Percentiles rank a stretch among this genome's conserved stretches.
Evolutionary conservation across 2,329 filamentous ascomycete genomes (phyloP).

Genomic region (Phyllosticta citribraziliensis): DNA sequence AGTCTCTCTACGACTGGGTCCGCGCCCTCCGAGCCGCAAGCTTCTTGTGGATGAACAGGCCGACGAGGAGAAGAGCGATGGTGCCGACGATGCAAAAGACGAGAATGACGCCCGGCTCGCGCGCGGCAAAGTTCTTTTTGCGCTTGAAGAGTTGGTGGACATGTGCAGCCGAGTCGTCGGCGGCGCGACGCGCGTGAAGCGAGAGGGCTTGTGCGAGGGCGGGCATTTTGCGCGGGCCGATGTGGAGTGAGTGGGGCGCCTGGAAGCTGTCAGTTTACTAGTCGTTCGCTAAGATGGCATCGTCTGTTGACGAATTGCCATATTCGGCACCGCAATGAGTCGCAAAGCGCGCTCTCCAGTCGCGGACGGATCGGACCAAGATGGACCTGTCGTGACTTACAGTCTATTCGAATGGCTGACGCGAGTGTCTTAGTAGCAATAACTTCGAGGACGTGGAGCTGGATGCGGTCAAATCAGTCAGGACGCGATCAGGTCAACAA

Average conservation of each 20-base stretch:
- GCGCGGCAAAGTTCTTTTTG: conserved; percentile 47
- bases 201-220: background rate
- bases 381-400: background rate
- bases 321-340: background rate
- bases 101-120: conserved; percentile 51
- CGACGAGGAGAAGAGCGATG: conserved; percentile 41
- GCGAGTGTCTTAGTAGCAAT: background rate
- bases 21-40: conserved; percentile 20
- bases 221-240: conserved; percentile 1
- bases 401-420: background rate
- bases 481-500: background rate
- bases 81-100: conserved; percentile 53
- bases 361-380: background rate
- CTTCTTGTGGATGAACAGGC: conserved; percentile 41
- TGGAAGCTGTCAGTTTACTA: background rate
- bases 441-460: background rate
- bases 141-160: conserved; percentile 37
- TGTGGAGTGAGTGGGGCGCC: background rate
- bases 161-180: conserved; percentile 26
- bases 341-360: background rate
- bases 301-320: background rate
- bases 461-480: background rate
- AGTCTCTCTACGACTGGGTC: background rate
- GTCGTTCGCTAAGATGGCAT: background rate
- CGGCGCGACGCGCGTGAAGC: background rate